phyloP scores from a whole-genome alignment of 768 basidiomycete species.

The Lactarius akahatsu region DNA sequence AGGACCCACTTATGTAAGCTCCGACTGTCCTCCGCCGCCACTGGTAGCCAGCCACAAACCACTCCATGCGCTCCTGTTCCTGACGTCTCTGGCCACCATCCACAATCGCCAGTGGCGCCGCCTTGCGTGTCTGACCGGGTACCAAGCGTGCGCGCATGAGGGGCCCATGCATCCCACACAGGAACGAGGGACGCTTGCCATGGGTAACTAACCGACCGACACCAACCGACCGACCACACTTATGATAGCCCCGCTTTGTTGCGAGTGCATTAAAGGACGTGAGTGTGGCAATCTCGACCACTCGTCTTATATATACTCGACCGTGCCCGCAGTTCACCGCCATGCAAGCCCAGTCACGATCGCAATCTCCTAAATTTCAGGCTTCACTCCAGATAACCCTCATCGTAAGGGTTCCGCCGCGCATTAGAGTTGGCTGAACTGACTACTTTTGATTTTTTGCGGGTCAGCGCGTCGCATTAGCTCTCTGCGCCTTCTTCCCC shows the following conservation, averaged over 20 bases:
- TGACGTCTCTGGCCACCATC: background rate
- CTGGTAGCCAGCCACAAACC: background rate
- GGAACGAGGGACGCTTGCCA: background rate
- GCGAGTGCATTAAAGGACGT: background rate
- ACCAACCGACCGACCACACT: conserved; percentile 1
- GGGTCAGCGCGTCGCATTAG: background rate
- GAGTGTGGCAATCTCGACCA: background rate
- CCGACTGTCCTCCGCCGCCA: background rate
- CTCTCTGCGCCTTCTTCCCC: background rate
- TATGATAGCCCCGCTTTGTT: background rate
- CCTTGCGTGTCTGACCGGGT: background rate
- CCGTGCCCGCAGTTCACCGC: background rate
- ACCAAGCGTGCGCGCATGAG: background rate
- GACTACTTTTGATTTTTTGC: background rate
- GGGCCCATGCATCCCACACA: background rate
- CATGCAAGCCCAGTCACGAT: conserved; percentile 1
- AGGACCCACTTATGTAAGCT: background rate
- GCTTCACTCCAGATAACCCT: background rate
- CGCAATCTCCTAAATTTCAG: background rate
- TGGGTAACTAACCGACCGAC: background rate
- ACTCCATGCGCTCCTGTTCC: conserved; percentile 1
- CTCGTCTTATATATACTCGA: background rate
- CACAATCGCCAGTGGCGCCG: background rate
- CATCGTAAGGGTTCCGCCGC: conserved; percentile 7
- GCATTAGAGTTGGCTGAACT: background rate